Evolutionary conservation across 495 filamentous ascomycete species (phyloP), one percentile per base, ranked within the genome.

Genomic region (Podospora comata): DNA sequence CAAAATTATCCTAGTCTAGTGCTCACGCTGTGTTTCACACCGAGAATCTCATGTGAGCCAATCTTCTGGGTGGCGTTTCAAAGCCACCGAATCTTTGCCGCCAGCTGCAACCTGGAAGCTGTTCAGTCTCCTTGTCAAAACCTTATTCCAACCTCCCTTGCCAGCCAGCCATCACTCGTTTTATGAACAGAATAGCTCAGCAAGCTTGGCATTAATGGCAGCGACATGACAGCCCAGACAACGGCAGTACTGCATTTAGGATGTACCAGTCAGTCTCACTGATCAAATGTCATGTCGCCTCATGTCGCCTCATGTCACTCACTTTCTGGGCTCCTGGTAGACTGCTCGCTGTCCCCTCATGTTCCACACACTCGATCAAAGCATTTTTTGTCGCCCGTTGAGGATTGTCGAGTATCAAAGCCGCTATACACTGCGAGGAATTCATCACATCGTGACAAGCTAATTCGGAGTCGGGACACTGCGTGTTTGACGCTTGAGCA

Each of bases 361-460:
- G 61, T 23, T 44, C 61, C 5, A 63, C 61, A 32, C 61, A 63
- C 18, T 15, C 15, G 19, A 63, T 44, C 3, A 63, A 23, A 19
- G 61, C 61, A 27, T 34, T 27, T 48, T 63, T 63, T 2, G 61
- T 48, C 20, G 5, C 16, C 26, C 19, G 19, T 28, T 13, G 23
- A 11, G 18, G 61, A 15, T 44, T 63, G 5, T 58, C 23, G n/a
- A 26, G n/a, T 11, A 63, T 27, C 28, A 44, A 28, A 7, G 32
- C 15, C 18, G 61, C 11, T 0, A 63, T 48, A n/a, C 61, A 63
- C 19, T 63, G 61, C 4, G 28, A 39, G 28, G 30, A 48, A 19
- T 63, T 63, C 32, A 63, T n/a, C 5, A 63, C 15, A 23, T 63
- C 61, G 34, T 63, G 61, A n/a, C 61, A 63, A 6, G 61, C 61